Conservation (phyloP, 1,284 basidiomycete species). For the Inonotus hispidus region DNA sequence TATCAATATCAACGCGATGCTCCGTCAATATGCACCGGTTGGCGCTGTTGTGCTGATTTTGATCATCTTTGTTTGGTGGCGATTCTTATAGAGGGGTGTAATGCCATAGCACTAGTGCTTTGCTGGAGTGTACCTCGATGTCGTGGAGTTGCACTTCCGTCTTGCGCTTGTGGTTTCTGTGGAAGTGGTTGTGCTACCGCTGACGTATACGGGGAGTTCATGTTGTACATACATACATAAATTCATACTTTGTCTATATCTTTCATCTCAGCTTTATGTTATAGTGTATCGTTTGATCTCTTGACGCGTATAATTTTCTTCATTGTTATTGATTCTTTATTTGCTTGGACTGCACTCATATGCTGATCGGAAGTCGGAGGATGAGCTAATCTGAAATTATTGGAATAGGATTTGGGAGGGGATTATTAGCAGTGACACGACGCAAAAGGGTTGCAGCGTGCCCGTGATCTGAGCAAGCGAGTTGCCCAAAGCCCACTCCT, state of each 20-base stretch:
- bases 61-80: conserved; percentile 88
- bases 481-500: not conserved
- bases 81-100: conserved; percentile 53
- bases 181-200: too few relatives aligned
- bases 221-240: not conserved
- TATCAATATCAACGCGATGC: conserved; percentile 90
- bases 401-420: not conserved
- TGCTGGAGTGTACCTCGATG: too few relatives aligned
- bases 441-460: not conserved
- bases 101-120: not conserved
- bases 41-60: conserved; percentile 77
- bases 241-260: not conserved
- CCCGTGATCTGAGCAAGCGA: not conserved
- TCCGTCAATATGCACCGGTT: conserved; percentile 93
- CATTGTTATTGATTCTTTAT: not conserved
- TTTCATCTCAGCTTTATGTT: not conserved
- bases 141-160: too few relatives aligned
- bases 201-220: not conserved
- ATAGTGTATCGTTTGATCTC: not conserved
- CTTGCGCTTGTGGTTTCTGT: too few relatives aligned
- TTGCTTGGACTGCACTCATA: not conserved
- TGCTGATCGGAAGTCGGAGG: not conserved
- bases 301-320: not conserved
- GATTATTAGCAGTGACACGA: not conserved
- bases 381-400: not conserved